Evolutionary conservation across 345 rosid genomes (phyloP).

Genomic region (Brassica incana): DNA sequence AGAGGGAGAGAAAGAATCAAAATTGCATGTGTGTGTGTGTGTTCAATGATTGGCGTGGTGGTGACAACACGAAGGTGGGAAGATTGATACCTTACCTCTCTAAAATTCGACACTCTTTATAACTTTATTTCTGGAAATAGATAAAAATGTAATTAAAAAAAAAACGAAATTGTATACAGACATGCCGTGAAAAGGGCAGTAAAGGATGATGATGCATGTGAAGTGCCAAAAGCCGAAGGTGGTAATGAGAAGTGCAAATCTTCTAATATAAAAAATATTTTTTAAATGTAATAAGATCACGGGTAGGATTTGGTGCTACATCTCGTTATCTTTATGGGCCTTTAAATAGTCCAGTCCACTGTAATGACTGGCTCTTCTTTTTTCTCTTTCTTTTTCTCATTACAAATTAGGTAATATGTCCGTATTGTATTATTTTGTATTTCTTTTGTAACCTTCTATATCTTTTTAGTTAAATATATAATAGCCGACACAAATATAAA

Average conservation of each 20-base stretch:
- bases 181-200: slow-evolving; percentile 23
- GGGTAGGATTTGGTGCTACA: slow-evolving; percentile 25
- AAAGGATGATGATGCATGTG: slow-evolving; percentile 32
- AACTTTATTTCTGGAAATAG: background rate
- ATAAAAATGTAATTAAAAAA: background rate
- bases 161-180: background rate
- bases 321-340: slow-evolving; percentile 15
- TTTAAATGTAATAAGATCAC: slow-evolving; percentile 19
- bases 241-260: background rate
- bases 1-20: background rate
- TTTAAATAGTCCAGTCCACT: background rate
- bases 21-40: slow-evolving; percentile 34
- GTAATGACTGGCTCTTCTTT: background rate
- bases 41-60: slow-evolving; percentile 24
- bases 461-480: background rate
- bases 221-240: slow-evolving; percentile 20
- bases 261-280: background rate
- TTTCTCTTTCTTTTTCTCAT: background rate
- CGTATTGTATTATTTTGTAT: background rate
- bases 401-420: background rate
- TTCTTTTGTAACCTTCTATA: background rate
- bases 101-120: slow-evolving; percentile 4
- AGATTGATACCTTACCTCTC: slow-evolving; percentile 25
- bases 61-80: background rate
- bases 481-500: background rate